Evolutionary conservation across 1,284 basidiomycete species (phyloP), one percentile per base, ranked within the genome.

Genomic region (Sanghuangporus baumii): DNA sequence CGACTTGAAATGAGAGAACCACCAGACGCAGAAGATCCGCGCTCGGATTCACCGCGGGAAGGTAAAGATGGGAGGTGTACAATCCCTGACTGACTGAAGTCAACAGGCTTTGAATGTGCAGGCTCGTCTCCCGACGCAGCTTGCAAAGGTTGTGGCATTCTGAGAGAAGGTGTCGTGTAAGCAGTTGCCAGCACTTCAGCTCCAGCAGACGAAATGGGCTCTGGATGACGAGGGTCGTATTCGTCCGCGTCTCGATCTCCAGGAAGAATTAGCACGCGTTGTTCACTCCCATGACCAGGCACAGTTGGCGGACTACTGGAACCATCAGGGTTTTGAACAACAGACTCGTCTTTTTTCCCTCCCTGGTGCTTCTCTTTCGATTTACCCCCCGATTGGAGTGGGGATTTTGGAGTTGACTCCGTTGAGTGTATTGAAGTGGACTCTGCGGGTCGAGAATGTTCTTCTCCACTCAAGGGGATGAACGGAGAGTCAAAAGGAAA

Each of bases 1-100:
- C 36, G 38, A 12, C 16, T 41, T 18, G 62, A 63, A 11, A 41
- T 23, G 46, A 63, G 52, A 5, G 62, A 64, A 1, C 58, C 58
- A 18, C 48, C 40, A 1, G 61, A 59, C n/a, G 26, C 47, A 16
- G 63, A 61, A 4, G 60, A 61, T 37, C 54, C 52, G 7, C 63
- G 34, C 2, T 67, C 63, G 9, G 65, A 63, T 34, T 62, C 65
- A 6, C 66, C 66, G 20, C 63, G 54, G 18, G 69, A 69, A 14
- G 68, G 55, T 51, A 70, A 9, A 16, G 82, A 79, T 1, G 77
- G 75, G 3, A 85, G 75, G 71, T 82, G 82, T 3, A 85, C 82
- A 57, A 84, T 73, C 8, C 79, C 81, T 37, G 75, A 74, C 62
- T 81, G 77, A 16, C 81, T 80, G 46, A 78, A 75, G 68, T 79